These are phyloP conservation scores for Colletotrichum horii DNA, from an alignment of 2,329 filamentous ascomycete species.

Conservation along the genomic window DNA sequence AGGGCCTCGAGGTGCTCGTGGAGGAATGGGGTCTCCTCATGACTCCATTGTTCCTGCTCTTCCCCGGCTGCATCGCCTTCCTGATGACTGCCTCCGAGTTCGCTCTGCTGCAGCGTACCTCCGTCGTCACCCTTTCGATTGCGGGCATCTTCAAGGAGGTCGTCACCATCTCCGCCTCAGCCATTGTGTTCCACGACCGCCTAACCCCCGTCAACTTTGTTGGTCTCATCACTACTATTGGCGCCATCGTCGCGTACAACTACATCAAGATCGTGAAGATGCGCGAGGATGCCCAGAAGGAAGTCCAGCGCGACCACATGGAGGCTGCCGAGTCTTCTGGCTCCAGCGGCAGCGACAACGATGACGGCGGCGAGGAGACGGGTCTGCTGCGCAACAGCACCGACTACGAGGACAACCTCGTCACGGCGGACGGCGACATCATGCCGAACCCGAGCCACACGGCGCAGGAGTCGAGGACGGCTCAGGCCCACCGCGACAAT, in stretches of 20 bases:
- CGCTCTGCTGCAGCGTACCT: slow-evolving; percentile 90
- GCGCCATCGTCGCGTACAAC: slow-evolving; percentile 88
- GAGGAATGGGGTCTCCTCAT: slow-evolving; percentile 70
- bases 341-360: slow-evolving; percentile 46
- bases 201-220: slow-evolving; percentile 87
- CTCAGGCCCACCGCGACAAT: slow-evolving; percentile 21
- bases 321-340: slow-evolving; percentile 36
- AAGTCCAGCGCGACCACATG: slow-evolving; percentile 49
- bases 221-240: slow-evolving; percentile 86
- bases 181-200: slow-evolving; percentile 85
- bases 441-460: slow-evolving; percentile 37
- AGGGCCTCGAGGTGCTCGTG: slow-evolving; percentile 68
- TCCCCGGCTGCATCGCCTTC: slow-evolving; percentile 91
- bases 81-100: slow-evolving; percentile 97
- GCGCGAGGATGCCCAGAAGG: slow-evolving; percentile 72
- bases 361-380: slow-evolving; percentile 49
- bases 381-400: slow-evolving; percentile 48
- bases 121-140: slow-evolving; percentile 93
- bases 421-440: slow-evolving; percentile 46
- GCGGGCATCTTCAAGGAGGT: slow-evolving; percentile 99
- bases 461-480: slow-evolving; percentile 21
- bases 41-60: slow-evolving; percentile 78
- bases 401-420: slow-evolving; percentile 40
- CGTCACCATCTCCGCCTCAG: slow-evolving; percentile 89
- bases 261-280: slow-evolving; percentile 93